phyloP scores from a whole-genome alignment of 371 early-diverging fungal genomes.

The Mortierella sp. region DNA sequence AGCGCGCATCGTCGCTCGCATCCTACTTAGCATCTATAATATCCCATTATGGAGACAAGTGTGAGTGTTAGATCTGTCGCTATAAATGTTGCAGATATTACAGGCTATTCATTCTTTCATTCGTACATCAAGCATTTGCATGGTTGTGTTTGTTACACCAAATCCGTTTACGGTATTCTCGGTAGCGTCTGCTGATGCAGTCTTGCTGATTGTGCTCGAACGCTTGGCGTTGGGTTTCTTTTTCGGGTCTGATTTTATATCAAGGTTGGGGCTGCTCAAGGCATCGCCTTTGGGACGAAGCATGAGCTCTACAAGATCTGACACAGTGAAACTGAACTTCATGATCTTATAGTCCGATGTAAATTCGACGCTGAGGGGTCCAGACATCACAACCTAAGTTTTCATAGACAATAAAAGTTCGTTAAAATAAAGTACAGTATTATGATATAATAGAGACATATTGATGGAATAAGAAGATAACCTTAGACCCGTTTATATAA shows the following conservation, averaged over 20 bases:
- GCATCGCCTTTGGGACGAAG: slow-evolving; percentile 28
- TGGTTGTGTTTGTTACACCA: slow-evolving; percentile 17
- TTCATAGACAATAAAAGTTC: background rate
- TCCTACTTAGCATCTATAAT: background rate
- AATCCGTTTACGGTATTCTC: slow-evolving; percentile 35
- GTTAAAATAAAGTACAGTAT: background rate
- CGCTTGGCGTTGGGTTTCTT: slow-evolving; percentile 28
- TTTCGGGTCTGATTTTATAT: slow-evolving; percentile 26
- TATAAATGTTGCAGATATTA: background rate
- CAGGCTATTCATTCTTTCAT: background rate
- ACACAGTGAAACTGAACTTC: slow-evolving; percentile 15
- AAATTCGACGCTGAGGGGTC: slow-evolving; percentile 24
- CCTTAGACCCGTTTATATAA: slow-evolving; percentile 33
- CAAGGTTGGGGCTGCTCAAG: slow-evolving; percentile 13
- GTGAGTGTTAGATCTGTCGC: too few species aligned
- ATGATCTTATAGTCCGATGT: slow-evolving; percentile 23
- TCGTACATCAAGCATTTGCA: slow-evolving; percentile 25
- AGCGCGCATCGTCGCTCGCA: background rate
- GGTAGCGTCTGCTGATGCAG: slow-evolving; percentile 1
- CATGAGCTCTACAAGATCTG: slow-evolving; percentile 24
- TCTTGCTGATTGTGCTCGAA: background rate
- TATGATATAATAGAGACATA: background rate
- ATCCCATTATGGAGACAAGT: background rate
- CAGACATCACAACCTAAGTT: slow-evolving; percentile 29
- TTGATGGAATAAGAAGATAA: background rate